These are phyloP conservation scores for Coniochaeta sp. DNA, from an alignment of 2,329 filamentous ascomycete genomes.

Conservation along the genomic window DNA sequence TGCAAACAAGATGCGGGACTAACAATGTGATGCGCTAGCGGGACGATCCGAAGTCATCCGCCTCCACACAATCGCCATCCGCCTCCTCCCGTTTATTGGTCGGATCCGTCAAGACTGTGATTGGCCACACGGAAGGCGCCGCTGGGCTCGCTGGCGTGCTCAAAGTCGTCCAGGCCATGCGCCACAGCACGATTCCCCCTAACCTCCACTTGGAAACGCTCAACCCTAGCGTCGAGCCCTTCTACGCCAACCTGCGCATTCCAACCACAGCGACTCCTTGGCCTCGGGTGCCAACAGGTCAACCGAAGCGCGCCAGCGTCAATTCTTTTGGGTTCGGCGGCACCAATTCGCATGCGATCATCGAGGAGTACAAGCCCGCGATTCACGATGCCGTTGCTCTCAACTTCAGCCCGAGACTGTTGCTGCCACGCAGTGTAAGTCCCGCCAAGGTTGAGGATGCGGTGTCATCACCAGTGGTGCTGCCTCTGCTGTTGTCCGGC, in stretches of 20 bases:
- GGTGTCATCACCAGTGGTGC: constrained; percentile 6
- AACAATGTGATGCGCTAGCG: background rate
- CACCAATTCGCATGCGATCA: constrained; percentile 34
- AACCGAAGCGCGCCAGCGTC: constrained; percentile 33
- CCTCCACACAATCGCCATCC: too few species aligned
- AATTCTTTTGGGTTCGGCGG: constrained; percentile 40
- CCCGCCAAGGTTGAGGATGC: background rate
- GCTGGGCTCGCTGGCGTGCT: constrained; percentile 42
- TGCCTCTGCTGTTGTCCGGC: constrained; percentile 31
- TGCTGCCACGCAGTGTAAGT: background rate
- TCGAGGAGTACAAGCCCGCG: constrained; percentile 29
- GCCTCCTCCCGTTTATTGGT: constrained; percentile 24
- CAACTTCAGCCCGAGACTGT: constrained; percentile 1
- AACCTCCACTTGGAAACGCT: constrained; percentile 34
- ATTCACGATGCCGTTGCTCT: constrained; percentile 18
- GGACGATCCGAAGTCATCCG: background rate
- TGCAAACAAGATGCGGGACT: too few species aligned
- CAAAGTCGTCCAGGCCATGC: constrained; percentile 34
- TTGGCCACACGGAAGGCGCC: constrained; percentile 43
- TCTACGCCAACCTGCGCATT: constrained; percentile 24
- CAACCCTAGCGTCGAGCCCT: constrained; percentile 32
- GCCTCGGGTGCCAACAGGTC: constrained; percentile 25
- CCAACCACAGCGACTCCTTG: constrained; percentile 24
- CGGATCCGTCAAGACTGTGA: constrained; percentile 35
- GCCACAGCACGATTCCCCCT: constrained; percentile 29